Evolutionary conservation across 805 yeast species (phyloP).

Genomic region (Kazachstania kunashirensis): DNA sequence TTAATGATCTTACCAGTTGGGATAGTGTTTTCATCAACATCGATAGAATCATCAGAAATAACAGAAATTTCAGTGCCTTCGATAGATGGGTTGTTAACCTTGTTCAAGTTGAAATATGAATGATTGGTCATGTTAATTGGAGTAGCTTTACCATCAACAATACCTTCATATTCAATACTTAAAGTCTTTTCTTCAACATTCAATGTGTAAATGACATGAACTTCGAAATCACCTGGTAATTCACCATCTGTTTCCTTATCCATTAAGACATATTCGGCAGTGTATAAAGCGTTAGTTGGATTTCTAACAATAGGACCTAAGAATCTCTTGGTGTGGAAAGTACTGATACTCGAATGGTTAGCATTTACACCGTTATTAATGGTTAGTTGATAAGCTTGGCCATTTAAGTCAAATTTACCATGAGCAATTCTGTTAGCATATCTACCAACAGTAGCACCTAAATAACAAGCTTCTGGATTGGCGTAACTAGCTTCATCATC

Average conservation of each 20-base stretch:
- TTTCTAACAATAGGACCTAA: slow-evolving; percentile 42
- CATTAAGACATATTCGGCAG: slow-evolving; percentile 33
- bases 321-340: slow-evolving; percentile 42
- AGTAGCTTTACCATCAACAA: slow-evolving; percentile 33
- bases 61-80: slow-evolving; percentile 33
- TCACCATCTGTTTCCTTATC: slow-evolving; percentile 45
- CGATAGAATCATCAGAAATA: slow-evolving; percentile 33
- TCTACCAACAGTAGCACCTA: slow-evolving; percentile 60
- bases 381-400: slow-evolving; percentile 33
- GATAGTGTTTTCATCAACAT: slow-evolving; percentile 32
- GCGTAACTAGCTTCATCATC: slow-evolving; percentile 27
- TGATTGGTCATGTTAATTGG: slow-evolving; percentile 53
- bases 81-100: slow-evolving; percentile 24
- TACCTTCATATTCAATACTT: slow-evolving; percentile 38
- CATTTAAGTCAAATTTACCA: slow-evolving; percentile 36
- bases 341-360: slow-evolving; percentile 47
- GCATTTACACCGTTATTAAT: slow-evolving; percentile 35
- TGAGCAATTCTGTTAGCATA: slow-evolving; percentile 48
- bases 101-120: slow-evolving; percentile 45
- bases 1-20: slow-evolving; percentile 39
- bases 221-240: slow-evolving; percentile 49
- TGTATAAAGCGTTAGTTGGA: slow-evolving; percentile 22
- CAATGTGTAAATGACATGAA: slow-evolving; percentile 38
- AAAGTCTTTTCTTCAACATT: slow-evolving; percentile 29
- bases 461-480: slow-evolving; percentile 36